Conservation (phyloP, 306 rosid species). For the Ammopiptanthus mongolicus region DNA sequence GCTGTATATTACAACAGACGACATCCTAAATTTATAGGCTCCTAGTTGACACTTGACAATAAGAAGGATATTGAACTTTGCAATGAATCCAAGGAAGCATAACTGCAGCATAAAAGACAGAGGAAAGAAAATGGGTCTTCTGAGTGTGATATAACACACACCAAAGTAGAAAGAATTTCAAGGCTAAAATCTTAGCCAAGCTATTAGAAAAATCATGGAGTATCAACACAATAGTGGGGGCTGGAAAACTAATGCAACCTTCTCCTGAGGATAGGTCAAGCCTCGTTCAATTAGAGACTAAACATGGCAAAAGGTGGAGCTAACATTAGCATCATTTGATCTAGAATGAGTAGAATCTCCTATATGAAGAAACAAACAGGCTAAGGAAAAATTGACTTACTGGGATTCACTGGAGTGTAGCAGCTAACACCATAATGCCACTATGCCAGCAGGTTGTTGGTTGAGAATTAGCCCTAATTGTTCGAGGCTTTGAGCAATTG, state of each 20-base stretch:
- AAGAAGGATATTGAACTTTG: not conserved
- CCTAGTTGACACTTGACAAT: not conserved
- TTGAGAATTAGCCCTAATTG: constrained; percentile 71
- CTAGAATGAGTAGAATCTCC: constrained; percentile 48
- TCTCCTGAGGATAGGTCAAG: constrained; percentile 23
- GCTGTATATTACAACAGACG: not conserved
- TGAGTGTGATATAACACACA: not conserved
- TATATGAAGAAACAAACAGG: constrained; percentile 47
- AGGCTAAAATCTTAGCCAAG: constrained; percentile 1
- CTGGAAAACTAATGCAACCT: constrained; percentile 38
- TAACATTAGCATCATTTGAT: constrained; percentile 37
- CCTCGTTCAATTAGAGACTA: constrained; percentile 29
- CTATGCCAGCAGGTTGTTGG: constrained; percentile 67
- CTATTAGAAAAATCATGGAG: not conserved
- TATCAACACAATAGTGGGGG: not conserved
- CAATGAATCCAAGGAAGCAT: not conserved
- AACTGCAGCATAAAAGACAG: not conserved
- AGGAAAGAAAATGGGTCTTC: not conserved
- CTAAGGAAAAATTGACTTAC: constrained; percentile 68
- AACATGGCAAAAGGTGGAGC: constrained; percentile 40
- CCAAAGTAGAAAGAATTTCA: not conserved
- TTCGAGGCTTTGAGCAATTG: constrained; percentile 45
- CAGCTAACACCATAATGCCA: constrained; percentile 64
- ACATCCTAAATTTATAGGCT: not conserved
- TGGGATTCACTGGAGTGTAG: constrained; percentile 46